Evolutionary conservation across 768 basidiomycete genomes (phyloP).

Genomic region (Mycena polygramma): DNA sequence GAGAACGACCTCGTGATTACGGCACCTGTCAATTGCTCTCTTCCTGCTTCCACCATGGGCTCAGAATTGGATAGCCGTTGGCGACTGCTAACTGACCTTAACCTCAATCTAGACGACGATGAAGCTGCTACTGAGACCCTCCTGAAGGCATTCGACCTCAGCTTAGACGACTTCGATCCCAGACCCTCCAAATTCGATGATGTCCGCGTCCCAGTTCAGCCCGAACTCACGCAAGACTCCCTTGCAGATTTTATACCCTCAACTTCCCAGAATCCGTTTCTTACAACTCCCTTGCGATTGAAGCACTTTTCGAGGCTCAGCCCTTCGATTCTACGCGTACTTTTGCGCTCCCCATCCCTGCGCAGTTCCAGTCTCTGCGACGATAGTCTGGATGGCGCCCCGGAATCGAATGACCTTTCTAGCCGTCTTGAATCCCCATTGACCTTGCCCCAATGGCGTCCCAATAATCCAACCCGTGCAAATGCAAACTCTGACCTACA

Average conservation of each 20-base stretch:
- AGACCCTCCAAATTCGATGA: conserved; percentile 14
- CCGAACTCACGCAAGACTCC: conserved; percentile 9
- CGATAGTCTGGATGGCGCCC: conserved; percentile 29
- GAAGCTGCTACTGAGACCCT: conserved; percentile 29
- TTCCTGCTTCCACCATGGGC: not conserved
- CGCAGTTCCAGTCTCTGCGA: conserved; percentile 34
- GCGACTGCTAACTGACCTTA: conserved; percentile 25
- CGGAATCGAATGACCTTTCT: not conserved
- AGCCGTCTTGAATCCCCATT: not conserved
- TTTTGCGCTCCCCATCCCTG: conserved; percentile 41
- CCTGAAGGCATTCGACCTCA: conserved; percentile 36
- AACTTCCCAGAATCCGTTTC: conserved; percentile 37
- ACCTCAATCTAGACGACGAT: conserved; percentile 18
- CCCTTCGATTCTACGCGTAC: conserved; percentile 37
- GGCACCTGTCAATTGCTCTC: not conserved
- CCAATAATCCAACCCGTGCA: conserved; percentile 1
- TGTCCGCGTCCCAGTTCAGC: not conserved
- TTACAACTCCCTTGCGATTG: conserved; percentile 42
- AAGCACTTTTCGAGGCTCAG: conserved; percentile 42
- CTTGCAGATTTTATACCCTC: conserved; percentile 20
- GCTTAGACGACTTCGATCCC: conserved; percentile 18
- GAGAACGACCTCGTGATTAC: not conserved
- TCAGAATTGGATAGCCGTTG: conserved; percentile 19
- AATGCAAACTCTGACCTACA: not conserved
- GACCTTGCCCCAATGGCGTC: not conserved